Conservation (phyloP, 768 basidiomycete species). For the Russula sp. region DNA sequence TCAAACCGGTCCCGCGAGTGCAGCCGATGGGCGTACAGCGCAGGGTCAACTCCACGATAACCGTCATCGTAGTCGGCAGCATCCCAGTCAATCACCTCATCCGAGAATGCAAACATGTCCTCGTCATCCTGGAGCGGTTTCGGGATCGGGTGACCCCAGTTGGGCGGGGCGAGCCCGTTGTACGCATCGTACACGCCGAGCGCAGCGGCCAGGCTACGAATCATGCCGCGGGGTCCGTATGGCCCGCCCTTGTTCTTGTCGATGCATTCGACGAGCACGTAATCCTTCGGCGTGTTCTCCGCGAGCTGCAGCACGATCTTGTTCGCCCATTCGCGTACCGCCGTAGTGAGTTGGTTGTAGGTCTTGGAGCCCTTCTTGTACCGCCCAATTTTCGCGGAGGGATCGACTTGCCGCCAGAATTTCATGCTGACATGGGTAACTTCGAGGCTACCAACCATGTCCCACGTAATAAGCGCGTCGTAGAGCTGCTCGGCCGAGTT, state of each 20-base stretch:
- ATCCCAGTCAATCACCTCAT: not conserved
- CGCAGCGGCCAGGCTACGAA: slow-evolving; percentile 17
- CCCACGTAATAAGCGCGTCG: slow-evolving; percentile 27
- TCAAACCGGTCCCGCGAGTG: not conserved
- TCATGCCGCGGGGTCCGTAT: slow-evolving; percentile 21
- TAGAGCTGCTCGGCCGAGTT: slow-evolving; percentile 31
- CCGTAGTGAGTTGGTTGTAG: slow-evolving; percentile 5
- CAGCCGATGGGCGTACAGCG: not conserved
- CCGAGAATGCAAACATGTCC: not conserved
- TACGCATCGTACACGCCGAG: slow-evolving; percentile 3
- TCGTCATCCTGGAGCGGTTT: not conserved
- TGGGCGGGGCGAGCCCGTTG: slow-evolving; percentile 10
- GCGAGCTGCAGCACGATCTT: slow-evolving; percentile 19
- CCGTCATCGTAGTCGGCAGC: not conserved
- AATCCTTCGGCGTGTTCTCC: slow-evolving; percentile 11
- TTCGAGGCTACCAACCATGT: slow-evolving; percentile 20
- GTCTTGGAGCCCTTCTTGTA: slow-evolving; percentile 14
- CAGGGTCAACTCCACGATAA: slow-evolving; percentile 9
- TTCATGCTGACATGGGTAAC: slow-evolving; percentile 28
- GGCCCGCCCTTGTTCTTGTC: slow-evolving; percentile 8
- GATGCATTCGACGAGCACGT: slow-evolving; percentile 10
- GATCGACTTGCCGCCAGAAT: slow-evolving; percentile 25
- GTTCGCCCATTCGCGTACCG: slow-evolving; percentile 12
- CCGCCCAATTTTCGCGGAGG: not conserved
- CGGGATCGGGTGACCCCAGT: slow-evolving; percentile 16